Percentiles rank a stretch among this genome's conserved stretches.
phyloP scores from a whole-genome alignment of 371 early-diverging fungal species.

The Apophysomyces variabilis region DNA sequence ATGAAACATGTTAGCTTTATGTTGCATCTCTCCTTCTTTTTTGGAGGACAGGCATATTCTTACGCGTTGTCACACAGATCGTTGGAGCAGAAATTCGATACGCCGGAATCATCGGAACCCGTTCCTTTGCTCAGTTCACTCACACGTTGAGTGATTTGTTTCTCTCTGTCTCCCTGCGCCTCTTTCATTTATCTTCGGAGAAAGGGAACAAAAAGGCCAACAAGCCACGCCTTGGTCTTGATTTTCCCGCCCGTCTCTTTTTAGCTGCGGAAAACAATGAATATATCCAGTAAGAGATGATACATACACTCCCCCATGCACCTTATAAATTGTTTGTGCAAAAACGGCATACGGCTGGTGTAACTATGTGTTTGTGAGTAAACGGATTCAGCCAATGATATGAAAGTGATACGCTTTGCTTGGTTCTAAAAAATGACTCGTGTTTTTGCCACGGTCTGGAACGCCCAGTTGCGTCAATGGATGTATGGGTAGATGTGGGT shows the following conservation, averaged over 20 bases:
- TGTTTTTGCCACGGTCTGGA: conserved; percentile 10
- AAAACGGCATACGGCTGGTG: not conserved
- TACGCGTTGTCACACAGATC: conserved; percentile 4
- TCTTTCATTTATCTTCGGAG: not conserved
- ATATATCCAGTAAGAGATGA: not conserved
- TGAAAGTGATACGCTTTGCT: not conserved
- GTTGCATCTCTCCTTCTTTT: not conserved
- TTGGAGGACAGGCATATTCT: not conserved
- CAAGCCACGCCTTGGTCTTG: not conserved
- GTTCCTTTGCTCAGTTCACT: no score
- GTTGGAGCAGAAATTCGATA: conserved; percentile 7
- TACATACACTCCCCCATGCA: no score
- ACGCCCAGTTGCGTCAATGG: not conserved
- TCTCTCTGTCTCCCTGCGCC: not conserved
- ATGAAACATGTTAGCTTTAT: no score
- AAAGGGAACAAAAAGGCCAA: conserved; percentile 10
- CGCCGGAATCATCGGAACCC: not conserved
- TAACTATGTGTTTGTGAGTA: not conserved
- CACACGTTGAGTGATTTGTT: no score
- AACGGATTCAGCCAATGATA: not conserved
- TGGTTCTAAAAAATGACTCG: not conserved
- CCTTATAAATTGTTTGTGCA: not conserved
- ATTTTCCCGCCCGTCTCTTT: not conserved
- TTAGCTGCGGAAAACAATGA: conserved; percentile 1
- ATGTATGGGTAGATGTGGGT: no score